Evolutionary conservation across 1,284 basidiomycete species (phyloP), one percentile per base, ranked within the genome.

Genomic region (Ustanciosporium gigantosporum): DNA sequence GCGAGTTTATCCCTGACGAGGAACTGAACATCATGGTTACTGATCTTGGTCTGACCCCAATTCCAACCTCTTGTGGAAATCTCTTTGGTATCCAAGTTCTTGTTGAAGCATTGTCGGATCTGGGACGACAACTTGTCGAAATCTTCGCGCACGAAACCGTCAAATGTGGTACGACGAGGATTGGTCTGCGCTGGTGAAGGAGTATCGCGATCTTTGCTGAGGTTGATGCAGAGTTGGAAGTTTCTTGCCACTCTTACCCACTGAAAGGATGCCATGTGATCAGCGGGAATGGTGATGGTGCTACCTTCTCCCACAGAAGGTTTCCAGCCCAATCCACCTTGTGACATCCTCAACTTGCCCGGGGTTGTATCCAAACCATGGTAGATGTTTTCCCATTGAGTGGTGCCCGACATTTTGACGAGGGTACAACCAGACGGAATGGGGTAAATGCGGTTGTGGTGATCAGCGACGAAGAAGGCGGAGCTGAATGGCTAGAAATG

Each of bases 31-130:
- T 94, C 90, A 3, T 90, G 90, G 31, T 67, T 68, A 41, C 57
- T 70, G 31, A 77, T 62, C 36, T 70, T 51, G 8, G 73, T 67
- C 24, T 88, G 85, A 15, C 95, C 95, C 95, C 95, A 99, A 78
- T 99, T 98, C 92, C 92, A 98, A 1, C 95, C 95, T 76, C 91
- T 91, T 74, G 93, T 85, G 7, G 89, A 88, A 16, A 87, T 83
- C 70, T 99, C 95, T 76, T 86, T 87, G 11, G 84, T 84, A 76
- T 97, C 94, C 22, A 98, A 82, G 6, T 87, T 85, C 58, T 93
- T 82, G 50, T 84, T 85, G 81, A 92, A 97, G 90, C 91, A 74
- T 44, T 78, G 70, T 32, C 73, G 74, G 45, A 79, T 70, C 29
- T 74, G 58, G 31, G 74, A 66, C 9, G 70, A 61, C 36, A 80